phyloP scores from a whole-genome alignment of 164 flowering plant genomes.

The Malania oleifera region DNA sequence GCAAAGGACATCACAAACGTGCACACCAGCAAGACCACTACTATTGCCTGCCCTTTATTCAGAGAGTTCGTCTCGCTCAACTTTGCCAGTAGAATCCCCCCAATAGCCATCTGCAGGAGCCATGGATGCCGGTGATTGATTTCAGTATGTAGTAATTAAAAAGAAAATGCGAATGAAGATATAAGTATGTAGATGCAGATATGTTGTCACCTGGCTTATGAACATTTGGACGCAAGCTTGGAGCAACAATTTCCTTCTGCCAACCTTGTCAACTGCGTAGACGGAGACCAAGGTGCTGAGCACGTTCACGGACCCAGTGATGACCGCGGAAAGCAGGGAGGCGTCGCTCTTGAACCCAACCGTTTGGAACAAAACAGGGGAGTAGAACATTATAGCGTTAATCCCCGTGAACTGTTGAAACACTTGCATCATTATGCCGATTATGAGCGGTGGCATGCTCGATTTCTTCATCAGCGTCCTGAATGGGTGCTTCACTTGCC shows the following conservation, averaged over 20 bases:
- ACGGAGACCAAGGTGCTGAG: slow-evolving; percentile 36
- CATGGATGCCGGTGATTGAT: not conserved
- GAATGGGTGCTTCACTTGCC: slow-evolving; percentile 31
- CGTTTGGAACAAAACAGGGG: slow-evolving; percentile 50
- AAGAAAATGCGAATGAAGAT: too few relatives aligned
- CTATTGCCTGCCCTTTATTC: slow-evolving; percentile 10
- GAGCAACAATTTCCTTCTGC: slow-evolving; percentile 40
- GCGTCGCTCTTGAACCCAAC: slow-evolving; percentile 42
- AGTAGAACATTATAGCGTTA: slow-evolving; percentile 62
- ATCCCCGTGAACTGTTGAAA: slow-evolving; percentile 61
- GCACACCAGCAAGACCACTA: slow-evolving; percentile 45
- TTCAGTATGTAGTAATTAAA: too few relatives aligned
- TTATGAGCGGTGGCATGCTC: slow-evolving; percentile 35
- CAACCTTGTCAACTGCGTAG: slow-evolving; percentile 34
- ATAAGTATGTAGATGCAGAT: too few relatives aligned
- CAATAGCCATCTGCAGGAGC: slow-evolving; percentile 26
- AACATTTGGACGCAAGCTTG: slow-evolving; percentile 52
- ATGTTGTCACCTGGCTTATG: slow-evolving; percentile 28
- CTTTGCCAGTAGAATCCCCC: slow-evolving; percentile 23
- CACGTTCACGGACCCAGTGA: slow-evolving; percentile 47
- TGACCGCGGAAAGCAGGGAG: slow-evolving; percentile 37
- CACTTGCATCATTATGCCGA: slow-evolving; percentile 29
- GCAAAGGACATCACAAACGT: slow-evolving; percentile 44
- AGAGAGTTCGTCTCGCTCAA: slow-evolving; percentile 26
- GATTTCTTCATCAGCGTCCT: slow-evolving; percentile 28